Percentiles rank a stretch among this genome's conserved stretches.
Conservation (phyloP, 805 yeast genomes). For the Candida golubevii region DNA sequence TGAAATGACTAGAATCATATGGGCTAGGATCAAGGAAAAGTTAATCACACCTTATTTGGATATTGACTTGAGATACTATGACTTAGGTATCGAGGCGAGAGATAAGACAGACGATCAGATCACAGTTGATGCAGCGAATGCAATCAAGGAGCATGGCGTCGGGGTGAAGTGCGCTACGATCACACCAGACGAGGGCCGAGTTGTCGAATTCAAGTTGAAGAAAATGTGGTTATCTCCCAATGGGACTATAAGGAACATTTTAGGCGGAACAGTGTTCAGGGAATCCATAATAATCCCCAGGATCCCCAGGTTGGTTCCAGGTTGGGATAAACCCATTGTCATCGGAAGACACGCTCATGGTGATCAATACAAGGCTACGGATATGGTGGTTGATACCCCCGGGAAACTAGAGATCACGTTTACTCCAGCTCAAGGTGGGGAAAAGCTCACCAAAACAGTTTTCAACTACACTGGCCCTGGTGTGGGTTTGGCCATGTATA, state of each 20-base stretch:
- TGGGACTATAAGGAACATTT: conserved; percentile 92
- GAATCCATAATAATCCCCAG: conserved; percentile 90
- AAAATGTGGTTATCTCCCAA: conserved; percentile 98
- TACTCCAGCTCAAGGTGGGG: conserved; percentile 65
- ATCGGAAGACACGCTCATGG: conserved; percentile 98
- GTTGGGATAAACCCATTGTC: conserved; percentile 93
- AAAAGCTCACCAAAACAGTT: conserved; percentile 53
- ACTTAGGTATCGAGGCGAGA: conserved; percentile 79
- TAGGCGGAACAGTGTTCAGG: conserved; percentile 95
- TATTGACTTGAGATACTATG: conserved; percentile 87
- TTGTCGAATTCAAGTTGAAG: conserved; percentile 82
- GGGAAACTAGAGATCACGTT: conserved; percentile 77
- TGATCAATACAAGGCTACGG: conserved; percentile 94
- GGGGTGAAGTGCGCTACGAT: conserved; percentile 98
- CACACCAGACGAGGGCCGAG: conserved; percentile 97
- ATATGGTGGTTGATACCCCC: conserved; percentile 70
- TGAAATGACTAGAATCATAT: conserved; percentile 95
- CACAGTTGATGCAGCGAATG: conserved; percentile 85
- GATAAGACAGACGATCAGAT: conserved; percentile 86
- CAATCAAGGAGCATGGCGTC: conserved; percentile 82
- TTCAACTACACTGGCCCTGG: conserved; percentile 69
- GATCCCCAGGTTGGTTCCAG: conserved; percentile 84
- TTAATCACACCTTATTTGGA: conserved; percentile 82
- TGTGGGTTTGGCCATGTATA: conserved; percentile 91
- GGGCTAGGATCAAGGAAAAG: conserved; percentile 85